phyloP scores from a whole-genome alignment of 208 protist species.

The Acanthamoeba castellanii region DNA sequence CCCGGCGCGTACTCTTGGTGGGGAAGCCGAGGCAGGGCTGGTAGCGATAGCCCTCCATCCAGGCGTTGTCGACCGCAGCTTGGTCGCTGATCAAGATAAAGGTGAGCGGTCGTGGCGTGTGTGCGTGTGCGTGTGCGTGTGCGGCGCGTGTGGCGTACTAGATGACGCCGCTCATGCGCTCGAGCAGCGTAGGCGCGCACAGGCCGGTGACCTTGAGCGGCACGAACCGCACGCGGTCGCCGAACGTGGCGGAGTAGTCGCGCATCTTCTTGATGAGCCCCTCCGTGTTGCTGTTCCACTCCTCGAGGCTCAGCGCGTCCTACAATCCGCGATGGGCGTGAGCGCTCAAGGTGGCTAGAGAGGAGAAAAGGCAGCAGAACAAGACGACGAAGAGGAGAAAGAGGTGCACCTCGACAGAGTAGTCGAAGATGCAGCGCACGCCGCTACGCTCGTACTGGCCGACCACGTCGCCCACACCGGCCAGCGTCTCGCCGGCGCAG shows the following conservation, averaged over 20 bases:
- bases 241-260: constrained; percentile 5
- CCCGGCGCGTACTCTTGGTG: constrained; percentile 1
- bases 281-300: constrained; percentile 14
- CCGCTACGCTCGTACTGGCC: constrained; percentile 36
- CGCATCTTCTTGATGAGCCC: constrained; percentile 17
- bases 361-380: too few relatives aligned
- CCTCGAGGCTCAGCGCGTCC: neutral
- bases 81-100: neutral
- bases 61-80: neutral
- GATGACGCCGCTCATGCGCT: constrained; percentile 53
- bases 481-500: constrained; percentile 52
- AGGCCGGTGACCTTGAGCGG: constrained; percentile 47
- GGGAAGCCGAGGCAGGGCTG: neutral
- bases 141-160: neutral
- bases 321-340: neutral
- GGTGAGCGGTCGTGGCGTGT: neutral
- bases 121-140: neutral
- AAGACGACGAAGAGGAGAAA: neutral
- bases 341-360: neutral
- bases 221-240: constrained; percentile 22
- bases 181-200: neutral
- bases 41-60: constrained; percentile 6
- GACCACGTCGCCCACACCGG: neutral
- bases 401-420: constrained; percentile 23
- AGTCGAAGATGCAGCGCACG: constrained; percentile 59